phyloP scores from a whole-genome alignment of 192 early-diverging fungal species.

The Allomyces macrogynus region DNA sequence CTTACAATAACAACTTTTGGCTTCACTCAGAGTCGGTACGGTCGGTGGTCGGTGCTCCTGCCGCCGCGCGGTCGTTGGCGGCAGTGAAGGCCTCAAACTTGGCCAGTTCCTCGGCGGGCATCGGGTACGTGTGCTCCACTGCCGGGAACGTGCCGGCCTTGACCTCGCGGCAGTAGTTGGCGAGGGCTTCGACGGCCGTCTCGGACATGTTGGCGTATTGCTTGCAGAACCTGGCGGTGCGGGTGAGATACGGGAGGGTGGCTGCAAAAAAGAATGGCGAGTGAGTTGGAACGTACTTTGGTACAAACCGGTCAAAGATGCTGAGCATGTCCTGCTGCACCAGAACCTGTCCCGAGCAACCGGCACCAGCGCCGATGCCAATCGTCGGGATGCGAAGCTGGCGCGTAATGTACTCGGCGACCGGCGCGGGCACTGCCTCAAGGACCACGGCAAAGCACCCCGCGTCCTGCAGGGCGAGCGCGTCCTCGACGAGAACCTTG shows the following conservation, averaged over 20 bases:
- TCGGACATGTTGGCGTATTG: conserved; percentile 57
- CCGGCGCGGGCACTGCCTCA: conserved; percentile 77
- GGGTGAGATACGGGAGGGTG: neutral
- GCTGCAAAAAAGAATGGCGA: neutral
- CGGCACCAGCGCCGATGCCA: conserved; percentile 83
- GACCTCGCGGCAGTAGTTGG: conserved; percentile 57
- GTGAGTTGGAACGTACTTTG: conserved; percentile 35
- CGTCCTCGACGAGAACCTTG: conserved; percentile 57
- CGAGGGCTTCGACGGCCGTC: conserved; percentile 48
- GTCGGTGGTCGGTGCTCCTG: too few species aligned
- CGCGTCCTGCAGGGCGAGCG: conserved; percentile 68
- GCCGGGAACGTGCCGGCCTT: conserved; percentile 55
- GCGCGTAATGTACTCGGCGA: conserved; percentile 68
- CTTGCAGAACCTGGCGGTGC: conserved; percentile 55
- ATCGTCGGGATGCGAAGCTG: conserved; percentile 73
- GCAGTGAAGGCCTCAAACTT: conserved; percentile 11
- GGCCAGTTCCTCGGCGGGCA: conserved; percentile 30
- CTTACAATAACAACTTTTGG: too few species aligned
- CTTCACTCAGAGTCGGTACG: too few species aligned
- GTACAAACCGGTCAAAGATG: conserved; percentile 72
- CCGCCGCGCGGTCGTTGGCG: too few species aligned
- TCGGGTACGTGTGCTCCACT: conserved; percentile 57
- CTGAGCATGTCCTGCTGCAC: conserved; percentile 83
- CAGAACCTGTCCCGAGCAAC: conserved; percentile 82
- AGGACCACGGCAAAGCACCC: conserved; percentile 80